Conservation (phyloP, 2,329 filamentous ascomycete genomes). For the Chrysoporthe austroafricana region DNA sequence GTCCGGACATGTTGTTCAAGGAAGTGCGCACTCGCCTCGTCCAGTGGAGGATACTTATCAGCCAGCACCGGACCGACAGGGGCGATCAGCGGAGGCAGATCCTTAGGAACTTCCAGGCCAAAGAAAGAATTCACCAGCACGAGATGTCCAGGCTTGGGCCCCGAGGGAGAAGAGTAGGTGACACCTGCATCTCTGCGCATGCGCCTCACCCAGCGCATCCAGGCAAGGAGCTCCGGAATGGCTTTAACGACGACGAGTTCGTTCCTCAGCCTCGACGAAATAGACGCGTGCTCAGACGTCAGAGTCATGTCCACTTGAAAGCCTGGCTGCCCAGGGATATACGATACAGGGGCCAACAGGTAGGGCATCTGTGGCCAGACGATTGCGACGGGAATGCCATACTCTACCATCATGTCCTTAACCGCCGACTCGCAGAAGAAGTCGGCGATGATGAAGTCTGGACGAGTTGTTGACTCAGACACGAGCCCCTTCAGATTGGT, state of each 20-base stretch:
- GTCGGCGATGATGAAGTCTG: slow-evolving; percentile 47
- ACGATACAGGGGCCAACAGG: slow-evolving; percentile 41
- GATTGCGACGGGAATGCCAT: slow-evolving; percentile 43
- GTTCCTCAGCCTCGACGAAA: slow-evolving; percentile 43
- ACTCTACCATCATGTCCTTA: slow-evolving; percentile 44
- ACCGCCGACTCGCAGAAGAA: slow-evolving; percentile 48
- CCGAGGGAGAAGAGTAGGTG: slow-evolving; percentile 34
- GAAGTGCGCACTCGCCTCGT: slow-evolving; percentile 36
- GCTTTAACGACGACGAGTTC: slow-evolving; percentile 39
- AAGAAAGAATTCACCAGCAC: slow-evolving; percentile 49
- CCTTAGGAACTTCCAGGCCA: slow-evolving; percentile 46
- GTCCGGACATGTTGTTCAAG: slow-evolving; percentile 37
- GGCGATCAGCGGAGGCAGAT: slow-evolving; percentile 45
- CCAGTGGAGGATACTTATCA: slow-evolving; percentile 40
- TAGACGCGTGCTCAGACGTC: slow-evolving; percentile 44
- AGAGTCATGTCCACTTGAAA: slow-evolving; percentile 44
- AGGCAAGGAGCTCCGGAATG: slow-evolving; percentile 37
- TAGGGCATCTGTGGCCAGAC: slow-evolving; percentile 48
- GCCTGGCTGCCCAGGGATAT: slow-evolving; percentile 47
- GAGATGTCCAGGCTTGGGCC: slow-evolving; percentile 45
- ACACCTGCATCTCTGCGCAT: slow-evolving; percentile 44
- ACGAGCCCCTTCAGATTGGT: slow-evolving; percentile 16
- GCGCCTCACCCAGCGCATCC: slow-evolving; percentile 36
- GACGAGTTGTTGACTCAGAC: slow-evolving; percentile 31
- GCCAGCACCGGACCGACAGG: slow-evolving; percentile 46